Conservation (phyloP, 306 rosid species). For the Hippophae gyantsensis region DNA sequence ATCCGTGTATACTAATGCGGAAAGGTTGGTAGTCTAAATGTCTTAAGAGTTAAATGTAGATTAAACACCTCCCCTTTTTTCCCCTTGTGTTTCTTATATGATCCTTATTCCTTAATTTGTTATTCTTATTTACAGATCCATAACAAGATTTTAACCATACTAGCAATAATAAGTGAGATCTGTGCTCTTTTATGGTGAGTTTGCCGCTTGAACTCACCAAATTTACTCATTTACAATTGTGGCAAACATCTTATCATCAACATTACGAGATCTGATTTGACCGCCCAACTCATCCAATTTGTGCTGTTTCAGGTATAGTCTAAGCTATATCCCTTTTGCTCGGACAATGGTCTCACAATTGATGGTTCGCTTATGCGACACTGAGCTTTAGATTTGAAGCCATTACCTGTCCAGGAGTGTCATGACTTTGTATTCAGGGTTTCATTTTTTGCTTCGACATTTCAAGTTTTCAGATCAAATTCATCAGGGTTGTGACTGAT, state of each 20-base stretch:
- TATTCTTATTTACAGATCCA: slow-evolving; percentile 49
- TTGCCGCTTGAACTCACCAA: slow-evolving; percentile 7
- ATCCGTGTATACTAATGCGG: too few relatives aligned
- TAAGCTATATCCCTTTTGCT: slow-evolving; percentile 96
- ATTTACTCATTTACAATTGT: slow-evolving; percentile 10
- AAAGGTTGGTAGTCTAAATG: too few relatives aligned
- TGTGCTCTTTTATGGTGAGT: slow-evolving; percentile 82
- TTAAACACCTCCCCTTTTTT: not conserved
- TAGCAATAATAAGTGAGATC: slow-evolving; percentile 72
- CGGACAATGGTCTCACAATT: slow-evolving; percentile 82
- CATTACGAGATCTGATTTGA: not conserved
- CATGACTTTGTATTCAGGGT: slow-evolving; percentile 13
- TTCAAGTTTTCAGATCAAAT: slow-evolving; percentile 4
- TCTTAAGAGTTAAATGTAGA: not conserved
- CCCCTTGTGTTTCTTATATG: not conserved
- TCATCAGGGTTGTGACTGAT: slow-evolving; percentile 5
- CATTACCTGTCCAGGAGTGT: not conserved
- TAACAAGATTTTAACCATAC: slow-evolving; percentile 63
- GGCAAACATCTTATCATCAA: slow-evolving; percentile 5
- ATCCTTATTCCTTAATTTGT: not conserved
- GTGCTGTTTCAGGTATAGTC: slow-evolving; percentile 65
- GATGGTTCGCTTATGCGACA: slow-evolving; percentile 78
- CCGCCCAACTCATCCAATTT: slow-evolving; percentile 5
- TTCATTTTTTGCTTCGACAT: slow-evolving; percentile 1
- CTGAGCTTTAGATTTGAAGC: slow-evolving; percentile 47